Conservation (phyloP, 176 grass and related monocot genomes). For the Carex kokanica region DNA sequence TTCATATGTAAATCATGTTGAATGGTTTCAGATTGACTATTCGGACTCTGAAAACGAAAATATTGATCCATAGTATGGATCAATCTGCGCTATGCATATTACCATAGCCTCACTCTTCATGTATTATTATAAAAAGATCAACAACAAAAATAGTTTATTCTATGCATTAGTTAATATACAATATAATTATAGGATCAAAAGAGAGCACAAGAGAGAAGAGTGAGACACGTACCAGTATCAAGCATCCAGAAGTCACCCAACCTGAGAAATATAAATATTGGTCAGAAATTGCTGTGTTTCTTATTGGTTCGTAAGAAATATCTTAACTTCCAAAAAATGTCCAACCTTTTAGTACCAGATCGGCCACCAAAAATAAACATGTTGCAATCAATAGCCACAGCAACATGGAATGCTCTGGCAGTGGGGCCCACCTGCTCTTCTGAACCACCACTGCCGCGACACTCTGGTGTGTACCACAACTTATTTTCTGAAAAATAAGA, state of each 20-base stretch:
- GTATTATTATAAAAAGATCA: background rate
- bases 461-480: constrained; percentile 90
- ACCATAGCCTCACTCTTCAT: no score
- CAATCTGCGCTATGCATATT: no score
- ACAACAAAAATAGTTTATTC: background rate
- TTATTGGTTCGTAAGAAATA: background rate
- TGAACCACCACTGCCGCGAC: constrained; percentile 43
- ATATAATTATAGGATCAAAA: background rate
- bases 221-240: constrained; percentile 55
- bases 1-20: no score
- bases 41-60: no score
- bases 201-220: background rate
- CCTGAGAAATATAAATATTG: constrained; percentile 30
- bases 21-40: no score
- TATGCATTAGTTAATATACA: background rate
- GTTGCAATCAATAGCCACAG: constrained; percentile 64
- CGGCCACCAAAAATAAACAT: constrained; percentile 84
- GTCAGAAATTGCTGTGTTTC: constrained; percentile 3
- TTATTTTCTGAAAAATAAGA: constrained; percentile 65
- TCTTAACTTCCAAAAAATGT: background rate
- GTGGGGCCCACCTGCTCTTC: constrained; percentile 61
- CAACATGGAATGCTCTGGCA: constrained; percentile 84
- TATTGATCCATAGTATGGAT: no score
- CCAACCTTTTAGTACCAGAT: constrained; percentile 70
- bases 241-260: constrained; percentile 99